Evolutionary conservation across 2,329 filamentous ascomycete species (phyloP).

Genomic region (Cyphellophora attinorum): DNA sequence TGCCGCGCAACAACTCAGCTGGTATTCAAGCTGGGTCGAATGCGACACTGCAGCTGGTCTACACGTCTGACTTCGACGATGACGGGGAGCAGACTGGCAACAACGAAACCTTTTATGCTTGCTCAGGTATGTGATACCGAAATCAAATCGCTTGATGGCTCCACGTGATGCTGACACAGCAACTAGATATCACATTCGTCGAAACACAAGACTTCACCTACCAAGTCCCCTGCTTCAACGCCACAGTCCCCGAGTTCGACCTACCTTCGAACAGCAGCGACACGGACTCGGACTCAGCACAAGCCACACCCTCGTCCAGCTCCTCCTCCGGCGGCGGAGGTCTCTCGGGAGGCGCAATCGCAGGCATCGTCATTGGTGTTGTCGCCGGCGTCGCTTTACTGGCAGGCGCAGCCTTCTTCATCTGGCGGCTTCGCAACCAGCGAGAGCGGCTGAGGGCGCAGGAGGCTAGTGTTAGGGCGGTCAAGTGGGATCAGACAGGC

Average conservation of each 20-base stretch:
- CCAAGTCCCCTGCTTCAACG: constrained; percentile 38
- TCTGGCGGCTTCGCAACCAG: constrained; percentile 1
- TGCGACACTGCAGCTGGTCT: constrained; percentile 37
- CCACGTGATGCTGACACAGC: no score
- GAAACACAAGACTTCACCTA: constrained; percentile 28
- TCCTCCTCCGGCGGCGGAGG: not conserved
- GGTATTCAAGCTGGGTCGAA: constrained; percentile 28
- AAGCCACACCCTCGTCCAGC: not conserved
- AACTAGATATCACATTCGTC: constrained; percentile 35
- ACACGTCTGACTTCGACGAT: constrained; percentile 30
- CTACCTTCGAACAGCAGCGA: constrained; percentile 10
- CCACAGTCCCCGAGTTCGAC: constrained; percentile 28
- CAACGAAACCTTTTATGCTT: constrained; percentile 37
- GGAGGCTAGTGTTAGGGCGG: not conserved
- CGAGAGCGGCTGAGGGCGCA: not conserved
- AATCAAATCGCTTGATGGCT: not conserved
- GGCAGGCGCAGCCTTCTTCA: not conserved
- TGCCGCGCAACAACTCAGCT: constrained; percentile 25
- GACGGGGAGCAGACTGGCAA: constrained; percentile 20
- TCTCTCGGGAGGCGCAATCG: not conserved
- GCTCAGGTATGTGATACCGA: constrained; percentile 22
- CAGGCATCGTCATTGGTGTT: not conserved
- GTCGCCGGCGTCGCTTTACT: not conserved
- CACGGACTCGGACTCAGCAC: not conserved
- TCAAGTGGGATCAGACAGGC: not conserved